Percentiles rank a stretch among this genome's conserved stretches.
Conservation (phyloP, 2,329 filamentous ascomycete species). For the Verticillium klebahnii region DNA sequence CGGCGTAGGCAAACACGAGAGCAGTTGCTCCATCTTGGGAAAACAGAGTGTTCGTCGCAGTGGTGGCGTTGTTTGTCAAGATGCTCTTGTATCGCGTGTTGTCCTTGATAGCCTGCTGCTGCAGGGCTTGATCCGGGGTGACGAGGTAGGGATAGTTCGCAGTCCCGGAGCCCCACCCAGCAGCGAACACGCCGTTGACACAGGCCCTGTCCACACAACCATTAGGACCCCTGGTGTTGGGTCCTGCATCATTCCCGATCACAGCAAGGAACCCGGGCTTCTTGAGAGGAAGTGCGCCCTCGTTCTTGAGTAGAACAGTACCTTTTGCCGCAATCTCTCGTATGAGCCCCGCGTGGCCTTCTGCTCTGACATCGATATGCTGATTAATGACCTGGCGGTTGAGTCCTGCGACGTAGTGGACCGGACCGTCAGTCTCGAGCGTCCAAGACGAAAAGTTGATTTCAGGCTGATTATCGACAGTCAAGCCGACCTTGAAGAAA, state of each 20-base stretch:
- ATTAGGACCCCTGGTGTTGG: slow-evolving; percentile 47
- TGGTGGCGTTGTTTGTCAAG: slow-evolving; percentile 58
- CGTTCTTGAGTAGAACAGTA: slow-evolving; percentile 86
- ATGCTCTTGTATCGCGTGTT: slow-evolving; percentile 55
- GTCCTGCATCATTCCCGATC: slow-evolving; percentile 78
- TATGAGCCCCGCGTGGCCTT: slow-evolving; percentile 67
- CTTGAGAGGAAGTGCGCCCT: slow-evolving; percentile 42
- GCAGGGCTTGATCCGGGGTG: slow-evolving; percentile 67
- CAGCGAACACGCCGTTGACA: slow-evolving; percentile 72
- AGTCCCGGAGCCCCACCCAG: slow-evolving; percentile 76
- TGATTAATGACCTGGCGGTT: slow-evolving; percentile 68
- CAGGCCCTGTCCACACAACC: slow-evolving; percentile 29
- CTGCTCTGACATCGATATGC: slow-evolving; percentile 71
- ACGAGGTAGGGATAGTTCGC: slow-evolving; percentile 71
- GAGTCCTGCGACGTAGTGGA: slow-evolving; percentile 58
- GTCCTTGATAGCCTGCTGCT: slow-evolving; percentile 39
- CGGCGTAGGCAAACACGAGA: slow-evolving; percentile 85
- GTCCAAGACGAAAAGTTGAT: slow-evolving; percentile 92
- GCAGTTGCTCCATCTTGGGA: slow-evolving; percentile 59
- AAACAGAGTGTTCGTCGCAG: slow-evolving; percentile 57
- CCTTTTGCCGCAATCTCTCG: slow-evolving; percentile 74
- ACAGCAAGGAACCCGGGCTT: slow-evolving; percentile 71
- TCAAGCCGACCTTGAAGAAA: slow-evolving; percentile 29
- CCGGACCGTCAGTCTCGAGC: slow-evolving; percentile 64
- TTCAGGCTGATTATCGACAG: slow-evolving; percentile 37